Conservation (phyloP, 441 rosid genomes). For the Flueggea neowawraea region DNA sequence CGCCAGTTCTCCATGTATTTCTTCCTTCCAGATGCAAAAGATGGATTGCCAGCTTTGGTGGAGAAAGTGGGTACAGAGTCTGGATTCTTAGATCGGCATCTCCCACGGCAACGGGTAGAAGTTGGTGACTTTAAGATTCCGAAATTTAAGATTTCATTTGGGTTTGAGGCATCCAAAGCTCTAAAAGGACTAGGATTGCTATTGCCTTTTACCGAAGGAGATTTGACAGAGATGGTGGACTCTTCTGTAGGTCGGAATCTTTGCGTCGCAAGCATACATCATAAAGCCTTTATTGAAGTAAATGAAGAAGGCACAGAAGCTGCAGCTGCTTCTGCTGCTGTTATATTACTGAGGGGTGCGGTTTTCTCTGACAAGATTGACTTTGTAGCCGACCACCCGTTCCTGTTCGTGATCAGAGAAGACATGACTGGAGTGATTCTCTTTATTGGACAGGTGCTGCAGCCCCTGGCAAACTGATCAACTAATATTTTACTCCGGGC, state of each 20-base stretch:
- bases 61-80: too few species aligned
- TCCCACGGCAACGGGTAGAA: constrained; percentile 37
- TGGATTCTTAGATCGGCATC: constrained; percentile 29
- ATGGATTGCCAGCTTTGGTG: too few species aligned
- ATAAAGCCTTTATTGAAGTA: constrained; percentile 79
- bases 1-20: too few species aligned
- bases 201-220: constrained; percentile 58
- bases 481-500: too few species aligned
- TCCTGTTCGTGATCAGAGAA: too few species aligned
- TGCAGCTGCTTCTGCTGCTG: constrained; percentile 43
- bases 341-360: too few species aligned
- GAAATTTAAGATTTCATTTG: constrained; percentile 61
- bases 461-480: too few species aligned
- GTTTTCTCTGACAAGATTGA: too few species aligned
- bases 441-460: too few species aligned
- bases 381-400: too few species aligned
- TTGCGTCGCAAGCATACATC: constrained; percentile 56
- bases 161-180: constrained; percentile 44
- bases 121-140: constrained; percentile 67
- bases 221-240: constrained; percentile 70
- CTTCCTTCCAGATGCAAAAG: too few species aligned
- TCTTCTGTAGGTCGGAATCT: constrained; percentile 28
- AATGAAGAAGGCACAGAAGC: constrained; percentile 90
- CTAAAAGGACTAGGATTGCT: constrained; percentile 58
- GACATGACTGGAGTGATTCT: too few species aligned